phyloP scores from a whole-genome alignment of 1,284 basidiomycete species.

The Cystobasidium pallidum region DNA sequence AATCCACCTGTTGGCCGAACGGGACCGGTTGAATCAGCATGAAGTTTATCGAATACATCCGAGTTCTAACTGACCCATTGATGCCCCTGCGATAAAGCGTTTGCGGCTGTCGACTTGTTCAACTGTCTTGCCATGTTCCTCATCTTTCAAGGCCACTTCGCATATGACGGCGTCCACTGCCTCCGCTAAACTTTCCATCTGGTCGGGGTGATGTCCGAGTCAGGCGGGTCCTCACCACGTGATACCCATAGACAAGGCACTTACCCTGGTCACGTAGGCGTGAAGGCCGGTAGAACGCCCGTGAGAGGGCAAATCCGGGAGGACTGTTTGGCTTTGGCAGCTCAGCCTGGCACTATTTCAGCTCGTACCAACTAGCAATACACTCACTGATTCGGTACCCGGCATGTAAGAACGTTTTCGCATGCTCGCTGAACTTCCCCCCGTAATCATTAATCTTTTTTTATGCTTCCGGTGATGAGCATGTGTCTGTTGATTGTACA shows the following conservation, averaged over 20 bases:
- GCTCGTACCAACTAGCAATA: not conserved
- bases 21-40: not conserved
- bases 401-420: slow-evolving; percentile 47
- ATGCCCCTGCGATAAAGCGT: slow-evolving; percentile 31
- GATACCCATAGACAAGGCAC: not conserved
- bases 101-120: slow-evolving; percentile 36
- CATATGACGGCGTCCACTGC: slow-evolving; percentile 50
- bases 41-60: not conserved
- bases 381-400: slow-evolving; percentile 42
- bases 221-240: not conserved
- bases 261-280: slow-evolving; percentile 45
- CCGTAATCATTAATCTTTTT: slow-evolving; percentile 49
- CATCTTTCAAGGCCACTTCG: slow-evolving; percentile 43
- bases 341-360: not conserved
- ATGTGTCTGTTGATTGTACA: no score
- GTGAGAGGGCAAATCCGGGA: slow-evolving; percentile 50
- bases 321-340: slow-evolving; percentile 34
- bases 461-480: slow-evolving; percentile 44
- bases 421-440: slow-evolving; percentile 50
- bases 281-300: slow-evolving; percentile 52
- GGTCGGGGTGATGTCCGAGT: not conserved
- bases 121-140: slow-evolving; percentile 27
- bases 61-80: slow-evolving; percentile 15
- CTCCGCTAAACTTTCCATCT: slow-evolving; percentile 44
- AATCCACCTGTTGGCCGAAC: slow-evolving; percentile 9